Conservation (phyloP, 805 yeast genomes). For the Yamadazyma akitaensis region DNA sequence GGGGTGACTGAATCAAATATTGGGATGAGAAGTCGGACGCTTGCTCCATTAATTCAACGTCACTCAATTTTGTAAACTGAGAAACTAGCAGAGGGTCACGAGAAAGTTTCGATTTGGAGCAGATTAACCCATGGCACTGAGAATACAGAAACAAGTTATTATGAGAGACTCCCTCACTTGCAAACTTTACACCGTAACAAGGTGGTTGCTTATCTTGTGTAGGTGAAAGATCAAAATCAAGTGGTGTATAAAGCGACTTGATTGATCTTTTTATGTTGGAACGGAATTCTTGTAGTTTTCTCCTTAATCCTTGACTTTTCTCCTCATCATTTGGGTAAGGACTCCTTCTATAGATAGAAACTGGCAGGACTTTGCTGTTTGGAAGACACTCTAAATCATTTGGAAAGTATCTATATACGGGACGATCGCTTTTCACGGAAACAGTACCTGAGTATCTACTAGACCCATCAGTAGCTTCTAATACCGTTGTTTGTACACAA, state of each 20-base stretch:
- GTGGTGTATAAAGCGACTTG: background rate
- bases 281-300: background rate
- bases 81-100: background rate
- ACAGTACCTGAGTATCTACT: too few relatives aligned
- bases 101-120: background rate
- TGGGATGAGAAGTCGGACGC: background rate
- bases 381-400: background rate
- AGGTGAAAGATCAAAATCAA: background rate
- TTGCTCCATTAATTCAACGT: background rate
- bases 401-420: background rate
- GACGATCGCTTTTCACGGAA: background rate
- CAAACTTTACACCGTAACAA: background rate
- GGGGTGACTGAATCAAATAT: background rate
- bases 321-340: background rate
- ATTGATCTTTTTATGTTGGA: background rate
- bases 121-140: background rate
- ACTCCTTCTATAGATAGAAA: background rate
- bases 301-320: background rate
- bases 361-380: background rate
- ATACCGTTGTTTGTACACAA: background rate
- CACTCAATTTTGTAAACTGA: background rate
- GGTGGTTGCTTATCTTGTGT: background rate
- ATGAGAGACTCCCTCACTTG: background rate
- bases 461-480: background rate
- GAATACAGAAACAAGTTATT: background rate